A percentile compares a stretch with the other conserved stretches of the same genome.
These are phyloP conservation scores for Ceratocystis huliohia DNA, from an alignment of 2,329 filamentous ascomycete species.

Conservation along the genomic window DNA sequence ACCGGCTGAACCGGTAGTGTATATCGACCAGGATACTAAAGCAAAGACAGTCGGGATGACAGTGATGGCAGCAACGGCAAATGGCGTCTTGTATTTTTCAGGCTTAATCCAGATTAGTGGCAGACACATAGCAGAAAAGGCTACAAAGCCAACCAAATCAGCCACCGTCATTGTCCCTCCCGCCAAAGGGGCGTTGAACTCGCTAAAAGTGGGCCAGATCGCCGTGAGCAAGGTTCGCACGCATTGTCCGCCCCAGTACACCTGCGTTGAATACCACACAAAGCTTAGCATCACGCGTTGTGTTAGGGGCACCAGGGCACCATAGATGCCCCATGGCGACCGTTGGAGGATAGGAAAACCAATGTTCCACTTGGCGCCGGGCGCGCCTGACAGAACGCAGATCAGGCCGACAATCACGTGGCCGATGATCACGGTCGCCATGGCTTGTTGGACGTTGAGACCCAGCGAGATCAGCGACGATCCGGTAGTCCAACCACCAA, in stretches of 20 bases:
- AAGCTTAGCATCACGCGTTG: conserved; percentile 39
- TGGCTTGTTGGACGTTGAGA: conserved; percentile 34
- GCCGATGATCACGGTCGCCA: conserved; percentile 34
- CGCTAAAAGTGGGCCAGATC: conserved; percentile 35
- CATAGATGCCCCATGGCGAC: conserved; percentile 32
- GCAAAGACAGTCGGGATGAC: conserved; percentile 28
- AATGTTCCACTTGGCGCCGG: conserved; percentile 33
- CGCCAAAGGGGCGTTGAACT: conserved; percentile 32
- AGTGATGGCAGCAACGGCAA: conserved; percentile 36
- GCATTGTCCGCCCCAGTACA: conserved; percentile 25
- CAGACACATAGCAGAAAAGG: conserved; percentile 32
- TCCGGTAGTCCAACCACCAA: conserved; percentile 28
- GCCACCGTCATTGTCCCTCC: conserved; percentile 27
- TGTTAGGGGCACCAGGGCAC: conserved; percentile 30
- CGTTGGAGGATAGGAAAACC: conserved; percentile 32
- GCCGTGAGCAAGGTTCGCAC: conserved; percentile 32
- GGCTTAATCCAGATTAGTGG: conserved; percentile 38
- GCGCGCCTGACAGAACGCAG: conserved; percentile 32
- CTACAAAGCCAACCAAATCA: conserved; percentile 31
- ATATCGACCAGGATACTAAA: conserved; percentile 38
- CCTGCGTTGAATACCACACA: conserved; percentile 38
- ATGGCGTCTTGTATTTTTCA: conserved; percentile 36
- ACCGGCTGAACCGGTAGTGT: conserved; percentile 32
- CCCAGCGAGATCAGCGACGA: conserved; percentile 32
- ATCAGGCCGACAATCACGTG: conserved; percentile 33